These are phyloP conservation scores for Diutina rugosa DNA, from an alignment of 1,139 yeast genomes.

Conservation along the genomic window DNA sequence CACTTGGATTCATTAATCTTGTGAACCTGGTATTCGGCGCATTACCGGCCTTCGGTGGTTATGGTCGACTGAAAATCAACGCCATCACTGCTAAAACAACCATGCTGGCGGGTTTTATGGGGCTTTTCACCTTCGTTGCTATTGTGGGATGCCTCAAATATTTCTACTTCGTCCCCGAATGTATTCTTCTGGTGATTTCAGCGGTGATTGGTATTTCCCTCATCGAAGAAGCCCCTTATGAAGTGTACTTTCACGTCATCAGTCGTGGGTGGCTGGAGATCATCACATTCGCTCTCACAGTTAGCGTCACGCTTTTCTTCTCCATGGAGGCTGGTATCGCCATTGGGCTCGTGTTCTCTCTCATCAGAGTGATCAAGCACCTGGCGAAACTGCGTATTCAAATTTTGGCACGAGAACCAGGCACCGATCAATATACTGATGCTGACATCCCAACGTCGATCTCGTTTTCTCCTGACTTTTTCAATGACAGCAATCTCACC, in stretches of 20 bases:
- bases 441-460: slow-evolving; percentile 38
- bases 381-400: slow-evolving; percentile 85
- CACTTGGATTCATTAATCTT: slow-evolving; percentile 69
- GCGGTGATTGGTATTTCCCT: slow-evolving; percentile 69
- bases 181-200: slow-evolving; percentile 73
- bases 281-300: slow-evolving; percentile 59
- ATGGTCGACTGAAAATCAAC: slow-evolving; percentile 85
- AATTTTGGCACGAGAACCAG: slow-evolving; percentile 73
- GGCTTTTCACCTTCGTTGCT: slow-evolving; percentile 54
- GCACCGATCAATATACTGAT: slow-evolving; percentile 62
- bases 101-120: slow-evolving; percentile 72
- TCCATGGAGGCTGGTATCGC: slow-evolving; percentile 87
- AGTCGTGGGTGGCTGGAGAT: slow-evolving; percentile 72
- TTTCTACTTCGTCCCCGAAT: slow-evolving; percentile 65
- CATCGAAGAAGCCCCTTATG: slow-evolving; percentile 80
- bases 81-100: slow-evolving; percentile 80
- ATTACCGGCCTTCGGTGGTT: slow-evolving; percentile 91
- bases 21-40: slow-evolving; percentile 62
- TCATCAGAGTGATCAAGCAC: slow-evolving; percentile 70
- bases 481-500: slow-evolving; percentile 19
- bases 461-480: slow-evolving; percentile 11
- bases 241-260: slow-evolving; percentile 58
- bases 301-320: slow-evolving; percentile 59
- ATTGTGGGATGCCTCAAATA: slow-evolving; percentile 48
- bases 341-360: slow-evolving; percentile 70